Evolutionary conservation across 2,329 filamentous ascomycete genomes (phyloP), one percentile per base, ranked within the genome.

Genomic region (Aspergillus chevalieri): DNA sequence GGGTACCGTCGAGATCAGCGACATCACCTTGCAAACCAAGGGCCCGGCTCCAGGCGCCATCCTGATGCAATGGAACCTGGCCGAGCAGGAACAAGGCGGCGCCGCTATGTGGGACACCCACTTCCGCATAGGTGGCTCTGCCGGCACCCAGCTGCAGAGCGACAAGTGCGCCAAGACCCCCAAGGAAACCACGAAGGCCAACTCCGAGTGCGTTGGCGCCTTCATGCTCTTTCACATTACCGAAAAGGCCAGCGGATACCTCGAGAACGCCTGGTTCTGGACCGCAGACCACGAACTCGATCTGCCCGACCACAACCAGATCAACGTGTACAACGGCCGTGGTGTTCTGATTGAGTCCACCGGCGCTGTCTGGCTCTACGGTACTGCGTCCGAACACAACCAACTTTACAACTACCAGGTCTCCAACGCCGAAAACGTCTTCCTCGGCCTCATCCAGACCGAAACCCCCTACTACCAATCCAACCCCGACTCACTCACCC

Each of bases 101-200:
- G 84, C 84, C 17, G 92, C 83, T 54, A 84, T 96, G 71, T 98
- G 91, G 88, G 93, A 98, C 63, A 85, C 91, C n/a, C 93, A 98
- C 76, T 86, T 93, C 73, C 89, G 93, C 64, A 82, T 98, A 60
- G 92, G 90, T 60, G 93, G 93, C 41, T 84, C 85, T 48, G 85
- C 87, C 4, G 92, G 92, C 52, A 94, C 91, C 24, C 72, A 87
- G 56, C 80, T 97, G 14, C 88, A 94, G 71, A 86, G 85, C 15
- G 79, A 88, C 67, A 84, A 78, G 48, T 96, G 91, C 74, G 70
- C 80, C 67, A 94, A 94, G 78, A 87, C 84, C 54, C 86, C 87
- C 39, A 76, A 78, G 46, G 72, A 75, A 12, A 78, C 77, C 5
- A 82, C 86, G 46, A 67, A 71, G 3, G 79, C 84, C 56, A 83